Percentiles rank a stretch among this genome's conserved stretches.
phyloP scores from a whole-genome alignment of 2,329 filamentous ascomycete genomes.

The Coniochaeta sp. region DNA sequence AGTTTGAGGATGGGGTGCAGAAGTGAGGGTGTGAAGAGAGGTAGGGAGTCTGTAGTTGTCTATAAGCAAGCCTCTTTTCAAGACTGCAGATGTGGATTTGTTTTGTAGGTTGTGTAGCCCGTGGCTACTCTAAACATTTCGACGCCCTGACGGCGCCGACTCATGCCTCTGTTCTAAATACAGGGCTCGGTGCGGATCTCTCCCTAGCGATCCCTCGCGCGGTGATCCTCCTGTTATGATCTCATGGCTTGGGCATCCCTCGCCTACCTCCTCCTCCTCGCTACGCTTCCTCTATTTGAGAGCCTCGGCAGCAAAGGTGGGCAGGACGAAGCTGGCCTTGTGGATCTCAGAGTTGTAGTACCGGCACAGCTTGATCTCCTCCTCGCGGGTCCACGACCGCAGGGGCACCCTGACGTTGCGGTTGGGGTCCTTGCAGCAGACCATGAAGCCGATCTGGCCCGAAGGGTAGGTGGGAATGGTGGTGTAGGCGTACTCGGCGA shows the following conservation, averaged over 20 bases:
- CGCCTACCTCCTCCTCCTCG: not conserved
- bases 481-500: constrained; percentile 97
- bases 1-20: constrained; percentile 21
- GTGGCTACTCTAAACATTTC: not conserved
- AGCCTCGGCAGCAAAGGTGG: constrained; percentile 83
- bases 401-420: constrained; percentile 80
- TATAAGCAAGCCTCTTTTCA: not conserved
- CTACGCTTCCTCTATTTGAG: constrained; percentile 29
- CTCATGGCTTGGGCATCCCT: too few relatives aligned
- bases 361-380: constrained; percentile 86
- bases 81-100: not conserved
- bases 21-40: constrained; percentile 3
- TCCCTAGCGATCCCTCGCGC: not conserved
- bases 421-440: constrained; percentile 90
- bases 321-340: constrained; percentile 87
- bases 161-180: not conserved
- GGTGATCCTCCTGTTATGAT: not conserved
- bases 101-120: not conserved
- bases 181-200: not conserved
- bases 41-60: not conserved
- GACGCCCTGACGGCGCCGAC: too few relatives aligned
- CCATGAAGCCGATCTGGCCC: constrained; percentile 99
- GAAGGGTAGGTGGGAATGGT: constrained; percentile 99
- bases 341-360: constrained; percentile 99
- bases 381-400: constrained; percentile 72